These are phyloP conservation scores for Sordariomycetes sp. DNA, from an alignment of 2,329 filamentous ascomycete genomes.

Conservation along the genomic window DNA sequence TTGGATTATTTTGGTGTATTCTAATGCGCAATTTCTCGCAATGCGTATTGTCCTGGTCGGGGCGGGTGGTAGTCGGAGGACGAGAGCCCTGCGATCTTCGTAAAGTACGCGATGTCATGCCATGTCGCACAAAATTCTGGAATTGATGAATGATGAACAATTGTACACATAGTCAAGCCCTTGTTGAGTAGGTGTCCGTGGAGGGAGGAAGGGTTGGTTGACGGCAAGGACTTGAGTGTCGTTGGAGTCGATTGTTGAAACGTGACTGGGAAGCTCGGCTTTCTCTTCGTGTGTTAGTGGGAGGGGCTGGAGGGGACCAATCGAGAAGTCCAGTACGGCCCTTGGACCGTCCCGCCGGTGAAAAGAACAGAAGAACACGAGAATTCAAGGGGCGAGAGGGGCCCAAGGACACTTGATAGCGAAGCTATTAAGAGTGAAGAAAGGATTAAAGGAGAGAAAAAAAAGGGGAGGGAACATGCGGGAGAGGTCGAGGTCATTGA, in stretches of 20 bases:
- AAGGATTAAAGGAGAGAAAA: slow-evolving; percentile 3
- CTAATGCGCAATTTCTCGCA: background rate
- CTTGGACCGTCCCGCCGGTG: background rate
- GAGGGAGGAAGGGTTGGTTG: background rate
- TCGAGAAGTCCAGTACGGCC: background rate
- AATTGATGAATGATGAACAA: background rate
- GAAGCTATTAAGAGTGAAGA: background rate
- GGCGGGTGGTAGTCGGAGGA: background rate
- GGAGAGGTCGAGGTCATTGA: slow-evolving; percentile 10
- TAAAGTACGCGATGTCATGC: background rate
- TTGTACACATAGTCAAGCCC: background rate
- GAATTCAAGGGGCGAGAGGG: background rate
- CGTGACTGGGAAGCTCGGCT: background rate
- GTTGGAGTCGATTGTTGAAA: background rate
- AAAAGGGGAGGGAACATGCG: slow-evolving; percentile 7
- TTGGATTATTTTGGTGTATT: background rate
- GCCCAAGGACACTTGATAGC: background rate
- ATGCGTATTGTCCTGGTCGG: background rate
- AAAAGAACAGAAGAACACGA: background rate
- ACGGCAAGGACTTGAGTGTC: background rate
- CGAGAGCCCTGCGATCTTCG: background rate
- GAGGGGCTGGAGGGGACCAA: background rate
- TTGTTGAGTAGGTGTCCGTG: background rate
- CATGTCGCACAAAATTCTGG: background rate
- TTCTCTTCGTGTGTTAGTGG: background rate